Conservation (phyloP, 495 filamentous ascomycete genomes). For the Glarea lozoyensis region DNA sequence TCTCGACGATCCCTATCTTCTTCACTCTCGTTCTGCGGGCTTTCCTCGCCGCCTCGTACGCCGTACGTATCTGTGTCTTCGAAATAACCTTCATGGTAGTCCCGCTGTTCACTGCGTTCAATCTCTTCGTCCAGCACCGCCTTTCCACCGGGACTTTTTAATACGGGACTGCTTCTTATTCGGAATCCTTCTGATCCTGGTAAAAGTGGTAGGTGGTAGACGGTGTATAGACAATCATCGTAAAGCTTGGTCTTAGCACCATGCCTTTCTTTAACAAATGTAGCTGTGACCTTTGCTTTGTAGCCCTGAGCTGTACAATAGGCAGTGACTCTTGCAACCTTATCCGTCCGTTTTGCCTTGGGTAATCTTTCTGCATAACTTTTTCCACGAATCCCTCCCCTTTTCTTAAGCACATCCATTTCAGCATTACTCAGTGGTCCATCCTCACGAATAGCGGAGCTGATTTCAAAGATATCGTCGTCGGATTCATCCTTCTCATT, state of each 20-base stretch:
- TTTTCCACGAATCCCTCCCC: conserved; percentile 58
- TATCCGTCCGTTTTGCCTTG: conserved; percentile 79
- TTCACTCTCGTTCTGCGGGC: conserved; percentile 23
- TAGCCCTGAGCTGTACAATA: conserved; percentile 95
- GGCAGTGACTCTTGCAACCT: conserved; percentile 81
- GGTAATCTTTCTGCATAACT: conserved; percentile 92
- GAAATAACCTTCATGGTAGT: conserved; percentile 85
- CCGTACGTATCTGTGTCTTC: conserved; percentile 41
- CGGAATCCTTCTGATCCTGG: conserved; percentile 80
- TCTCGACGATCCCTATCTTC: conserved; percentile 21
- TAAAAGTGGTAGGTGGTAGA: conserved; percentile 86
- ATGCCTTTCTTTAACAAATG: conserved; percentile 83
- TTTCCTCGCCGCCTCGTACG: conserved; percentile 28
- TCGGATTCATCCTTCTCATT: conserved; percentile 49
- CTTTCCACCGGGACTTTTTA: conserved; percentile 90
- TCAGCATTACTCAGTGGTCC: conserved; percentile 76
- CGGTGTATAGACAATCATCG: conserved; percentile 93
- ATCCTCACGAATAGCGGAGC: conserved; percentile 49
- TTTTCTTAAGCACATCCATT: conserved; percentile 51
- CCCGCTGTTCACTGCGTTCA: conserved; percentile 80
- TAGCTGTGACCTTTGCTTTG: conserved; percentile 74
- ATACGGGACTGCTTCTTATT: conserved; percentile 75
- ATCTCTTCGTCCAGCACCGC: conserved; percentile 92
- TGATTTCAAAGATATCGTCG: conserved; percentile 38
- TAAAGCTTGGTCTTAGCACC: conserved; percentile 97